phyloP scores from a whole-genome alignment of 371 early-diverging fungal genomes.

The Apophysomyces elegans region DNA sequence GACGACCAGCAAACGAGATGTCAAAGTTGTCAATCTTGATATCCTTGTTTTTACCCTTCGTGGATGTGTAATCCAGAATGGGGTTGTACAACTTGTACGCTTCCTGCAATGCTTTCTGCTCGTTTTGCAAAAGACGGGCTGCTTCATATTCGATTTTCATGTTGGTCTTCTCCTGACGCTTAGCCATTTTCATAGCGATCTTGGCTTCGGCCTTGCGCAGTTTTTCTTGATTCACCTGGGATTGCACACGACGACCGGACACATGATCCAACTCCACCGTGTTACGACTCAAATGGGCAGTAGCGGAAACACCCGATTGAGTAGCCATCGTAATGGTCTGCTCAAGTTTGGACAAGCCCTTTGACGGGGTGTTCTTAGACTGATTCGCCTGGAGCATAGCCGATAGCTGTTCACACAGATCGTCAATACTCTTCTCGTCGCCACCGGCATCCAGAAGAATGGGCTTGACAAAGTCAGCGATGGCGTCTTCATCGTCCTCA shows the following conservation, averaged over 20 bases:
- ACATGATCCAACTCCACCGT: conserved; percentile 71
- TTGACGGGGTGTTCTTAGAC: conserved; percentile 27
- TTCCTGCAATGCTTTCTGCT: conserved; percentile 70
- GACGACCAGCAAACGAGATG: conserved; percentile 93
- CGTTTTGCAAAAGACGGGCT: conserved; percentile 77
- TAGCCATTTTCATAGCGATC: conserved; percentile 89
- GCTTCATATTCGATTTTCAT: conserved; percentile 69
- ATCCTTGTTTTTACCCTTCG: conserved; percentile 90
- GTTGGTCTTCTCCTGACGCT: conserved; percentile 75
- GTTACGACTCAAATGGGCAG: conserved; percentile 46
- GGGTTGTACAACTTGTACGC: conserved; percentile 79
- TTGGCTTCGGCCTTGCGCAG: conserved; percentile 92
- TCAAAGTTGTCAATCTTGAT: conserved; percentile 96
- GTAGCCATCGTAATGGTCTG: conserved; percentile 63
- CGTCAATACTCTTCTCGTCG: conserved; percentile 62
- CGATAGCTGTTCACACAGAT: conserved; percentile 66
- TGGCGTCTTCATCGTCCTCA: conserved; percentile 74
- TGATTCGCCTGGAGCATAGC: conserved; percentile 52
- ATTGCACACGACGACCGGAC: conserved; percentile 70
- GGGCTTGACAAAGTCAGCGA: conserved; percentile 86
- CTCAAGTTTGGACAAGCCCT: conserved; percentile 51
- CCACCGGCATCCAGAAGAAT: conserved; percentile 82
- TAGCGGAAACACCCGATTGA: conserved; percentile 61
- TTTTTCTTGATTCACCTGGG: conserved; percentile 90
- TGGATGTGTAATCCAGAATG: conserved; percentile 83